phyloP scores from a whole-genome alignment of 192 early-diverging fungal genomes.

The Piromyces finnis region DNA sequence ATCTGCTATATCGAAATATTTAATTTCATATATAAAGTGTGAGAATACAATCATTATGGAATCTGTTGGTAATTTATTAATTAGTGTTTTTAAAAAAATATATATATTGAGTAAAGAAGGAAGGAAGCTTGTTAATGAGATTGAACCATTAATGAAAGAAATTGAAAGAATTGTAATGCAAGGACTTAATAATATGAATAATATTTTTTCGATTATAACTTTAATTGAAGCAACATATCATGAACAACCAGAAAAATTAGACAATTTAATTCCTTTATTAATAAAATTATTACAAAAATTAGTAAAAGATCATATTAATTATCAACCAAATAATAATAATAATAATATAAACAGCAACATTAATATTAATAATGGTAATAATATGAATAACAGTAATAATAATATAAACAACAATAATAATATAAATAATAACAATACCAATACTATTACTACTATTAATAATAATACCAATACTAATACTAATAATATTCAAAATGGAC shows the following conservation, averaged over 20 bases:
- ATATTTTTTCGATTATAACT: slow-evolving; percentile 44
- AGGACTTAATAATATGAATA: slow-evolving; percentile 41
- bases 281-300: slow-evolving; percentile 72
- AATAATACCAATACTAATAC: too few species aligned
- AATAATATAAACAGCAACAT: too few species aligned
- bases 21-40: not conserved
- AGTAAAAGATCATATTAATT: slow-evolving; percentile 52
- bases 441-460: too few species aligned
- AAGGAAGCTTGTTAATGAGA: slow-evolving; percentile 12
- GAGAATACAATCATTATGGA: slow-evolving; percentile 59
- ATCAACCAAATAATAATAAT: not conserved
- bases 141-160: slow-evolving; percentile 29
- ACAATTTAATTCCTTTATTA: slow-evolving; percentile 51
- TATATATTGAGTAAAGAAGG: slow-evolving; percentile 15
- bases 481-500: slow-evolving; percentile 5
- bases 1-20: not conserved
- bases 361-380: too few species aligned
- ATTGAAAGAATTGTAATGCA: slow-evolving; percentile 47
- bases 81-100: slow-evolving; percentile 41
- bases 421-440: too few species aligned
- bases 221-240: slow-evolving; percentile 47
- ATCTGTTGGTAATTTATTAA: slow-evolving; percentile 49
- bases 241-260: slow-evolving; percentile 42
- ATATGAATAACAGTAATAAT: too few species aligned
- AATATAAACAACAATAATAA: too few species aligned